phyloP scores from a whole-genome alignment of 257 asterid genomes.

The Solanum sitiens region DNA sequence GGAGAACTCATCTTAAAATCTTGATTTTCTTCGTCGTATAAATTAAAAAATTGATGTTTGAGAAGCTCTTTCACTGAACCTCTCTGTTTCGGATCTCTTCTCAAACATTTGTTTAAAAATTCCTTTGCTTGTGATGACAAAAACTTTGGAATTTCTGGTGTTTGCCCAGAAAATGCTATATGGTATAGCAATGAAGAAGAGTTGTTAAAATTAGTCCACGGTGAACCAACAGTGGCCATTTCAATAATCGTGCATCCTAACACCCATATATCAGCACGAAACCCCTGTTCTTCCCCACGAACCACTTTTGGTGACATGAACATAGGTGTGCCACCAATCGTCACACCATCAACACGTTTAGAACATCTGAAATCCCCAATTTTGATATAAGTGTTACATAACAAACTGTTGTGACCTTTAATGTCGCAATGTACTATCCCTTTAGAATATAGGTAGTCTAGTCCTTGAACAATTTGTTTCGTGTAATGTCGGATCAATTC shows the following conservation, averaged over 20 bases:
- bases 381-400: slow-evolving; percentile 22
- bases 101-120: slow-evolving; percentile 45
- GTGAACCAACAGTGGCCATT: slow-evolving; percentile 53
- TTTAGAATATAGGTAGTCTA: slow-evolving; percentile 47
- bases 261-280: slow-evolving; percentile 73
- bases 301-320: slow-evolving; percentile 81
- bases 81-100: slow-evolving; percentile 38
- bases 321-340: slow-evolving; percentile 54
- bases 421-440: slow-evolving; percentile 81
- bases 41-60: slow-evolving; percentile 44
- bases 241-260: slow-evolving; percentile 68
- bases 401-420: slow-evolving; percentile 54
- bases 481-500: slow-evolving; percentile 18
- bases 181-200: slow-evolving; percentile 23
- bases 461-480: slow-evolving; percentile 31
- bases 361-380: slow-evolving; percentile 71
- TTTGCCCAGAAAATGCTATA: slow-evolving; percentile 52
- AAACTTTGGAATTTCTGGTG: slow-evolving; percentile 38
- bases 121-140: slow-evolving; percentile 47
- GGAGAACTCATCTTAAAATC: slow-evolving; percentile 25
- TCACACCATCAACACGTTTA: slow-evolving; percentile 4
- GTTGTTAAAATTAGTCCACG: slow-evolving; percentile 36
- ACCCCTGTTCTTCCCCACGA: slow-evolving; percentile 54
- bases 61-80: slow-evolving; percentile 55
- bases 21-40: background rate